Base-by-base conservation (phyloP, 1,284 basidiomycete species). In the Ustilago trichophora region DNA sequence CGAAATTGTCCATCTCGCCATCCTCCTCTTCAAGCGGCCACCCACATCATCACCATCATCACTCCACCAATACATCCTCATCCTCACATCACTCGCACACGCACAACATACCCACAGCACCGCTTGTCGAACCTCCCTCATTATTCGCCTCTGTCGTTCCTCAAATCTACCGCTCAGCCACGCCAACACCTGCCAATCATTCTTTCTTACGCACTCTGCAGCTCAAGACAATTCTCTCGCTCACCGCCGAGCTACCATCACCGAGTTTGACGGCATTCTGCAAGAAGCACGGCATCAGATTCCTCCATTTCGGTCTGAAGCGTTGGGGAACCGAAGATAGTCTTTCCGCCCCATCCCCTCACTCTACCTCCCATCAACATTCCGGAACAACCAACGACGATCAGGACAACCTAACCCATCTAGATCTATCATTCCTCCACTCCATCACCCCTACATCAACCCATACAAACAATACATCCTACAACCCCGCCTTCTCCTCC, bases 231-330 rank as follows among this genome's bases (percentile, higher is more conserved):
- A 59, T 79, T 21, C 50, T 80, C 10, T 59, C 73, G 5, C 64
- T 80, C 5, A 73, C 76, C 0, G 69, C 76, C 15, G 78, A 80
- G 38, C 53, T 72, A 16, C 73, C 73, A 12, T 72, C 77, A 2
- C 56, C 62, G 2, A 41, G 48, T 10, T 56, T 80, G 0, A 51
- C 55, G 0, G 24, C 52, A 2, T 80, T 70, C 36, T 75, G 67
- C 58, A 38, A 36, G 2, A 56, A 55, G 16, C 37, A 73, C 43
- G 25, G 47, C 22, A 70, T 79, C 36, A 24, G 34, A 2, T 50
- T 80, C 32, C 60, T 79, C 13, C 75, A 77, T 37, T 68, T 80
- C 35, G 77, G 73, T 7, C 27, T 57, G 11, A 45, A 42, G 18
- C 44, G 67, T 0, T 58, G 58, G 70, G 42, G 46, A n/a, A 56